Percentiles rank a stretch among this genome's conserved stretches.
These are phyloP conservation scores for Pseudocercospora macadamiae DNA, from an alignment of 2,329 filamentous ascomycete species.

Conservation along the genomic window DNA sequence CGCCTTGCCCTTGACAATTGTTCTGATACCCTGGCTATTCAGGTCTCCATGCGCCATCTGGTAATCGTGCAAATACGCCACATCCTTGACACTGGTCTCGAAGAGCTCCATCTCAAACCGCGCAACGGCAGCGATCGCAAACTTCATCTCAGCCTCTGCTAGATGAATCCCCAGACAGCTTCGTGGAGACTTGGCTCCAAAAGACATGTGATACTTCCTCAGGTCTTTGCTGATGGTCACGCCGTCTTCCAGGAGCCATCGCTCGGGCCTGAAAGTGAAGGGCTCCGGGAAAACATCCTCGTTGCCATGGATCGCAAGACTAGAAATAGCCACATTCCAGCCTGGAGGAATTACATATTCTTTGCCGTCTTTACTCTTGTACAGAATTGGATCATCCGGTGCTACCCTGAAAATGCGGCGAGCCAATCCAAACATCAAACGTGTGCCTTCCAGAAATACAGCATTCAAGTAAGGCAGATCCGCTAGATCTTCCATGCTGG, in stretches of 20 bases:
- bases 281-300: slow-evolving; percentile 36
- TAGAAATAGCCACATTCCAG: slow-evolving; percentile 34
- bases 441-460: slow-evolving; percentile 28
- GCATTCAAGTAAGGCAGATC: slow-evolving; percentile 26
- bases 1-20: slow-evolving; percentile 1
- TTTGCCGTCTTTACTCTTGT: background rate
- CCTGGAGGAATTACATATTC: slow-evolving; percentile 23
- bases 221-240: slow-evolving; percentile 9
- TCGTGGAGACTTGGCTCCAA: slow-evolving; percentile 36
- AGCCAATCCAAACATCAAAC: slow-evolving; percentile 29
- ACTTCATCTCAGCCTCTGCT: slow-evolving; percentile 40
- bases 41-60: slow-evolving; percentile 19
- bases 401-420: slow-evolving; percentile 28
- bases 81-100: slow-evolving; percentile 26
- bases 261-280: slow-evolving; percentile 31
- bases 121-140: slow-evolving; percentile 33
- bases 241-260: slow-evolving; percentile 4
- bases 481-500: slow-evolving; percentile 16
- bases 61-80: slow-evolving; percentile 20
- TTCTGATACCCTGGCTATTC: slow-evolving; percentile 7
- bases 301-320: slow-evolving; percentile 37
- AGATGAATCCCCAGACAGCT: slow-evolving; percentile 38
- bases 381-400: slow-evolving; percentile 19
- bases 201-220: slow-evolving; percentile 37
- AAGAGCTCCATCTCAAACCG: slow-evolving; percentile 39